Conservation (phyloP, 768 basidiomycete genomes). For the Lanmaoa rubissima region DNA sequence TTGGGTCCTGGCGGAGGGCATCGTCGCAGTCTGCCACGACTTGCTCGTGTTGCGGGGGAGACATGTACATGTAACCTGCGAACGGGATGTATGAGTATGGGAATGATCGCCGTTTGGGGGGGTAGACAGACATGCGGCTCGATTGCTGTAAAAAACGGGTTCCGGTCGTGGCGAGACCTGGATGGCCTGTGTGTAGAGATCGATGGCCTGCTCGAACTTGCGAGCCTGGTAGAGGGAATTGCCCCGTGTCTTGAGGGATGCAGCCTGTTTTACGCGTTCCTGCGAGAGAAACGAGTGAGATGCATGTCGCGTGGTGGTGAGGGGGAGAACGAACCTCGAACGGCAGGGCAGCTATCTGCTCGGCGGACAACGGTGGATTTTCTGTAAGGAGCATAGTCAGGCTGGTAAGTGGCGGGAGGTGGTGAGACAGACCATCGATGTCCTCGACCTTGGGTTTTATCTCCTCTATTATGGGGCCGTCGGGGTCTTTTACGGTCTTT, state of each 20-base stretch:
- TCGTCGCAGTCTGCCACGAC: constrained; percentile 88
- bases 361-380: constrained; percentile 45
- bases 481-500: constrained; percentile 52
- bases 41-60: constrained; percentile 76
- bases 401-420: neutral
- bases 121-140: constrained; percentile 81
- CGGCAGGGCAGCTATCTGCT: constrained; percentile 57
- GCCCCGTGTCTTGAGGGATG: constrained; percentile 65
- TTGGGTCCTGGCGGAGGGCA: constrained; percentile 78
- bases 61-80: constrained; percentile 87
- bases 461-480: constrained; percentile 84
- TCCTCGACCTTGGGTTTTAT: constrained; percentile 44
- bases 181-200: constrained; percentile 74
- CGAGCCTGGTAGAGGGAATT: constrained; percentile 67
- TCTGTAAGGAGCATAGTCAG: constrained; percentile 30
- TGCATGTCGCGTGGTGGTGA: neutral
- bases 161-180: constrained; percentile 73
- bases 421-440: constrained; percentile 31
- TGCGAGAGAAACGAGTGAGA: constrained; percentile 28
- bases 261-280: constrained; percentile 66
- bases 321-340: constrained; percentile 45
- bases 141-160: constrained; percentile 94
- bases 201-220: constrained; percentile 57
- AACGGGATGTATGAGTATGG: neutral
- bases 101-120: neutral